A percentile compares a stretch with the other conserved stretches of the same genome.
Conservation (phyloP, 1,139 yeast genomes). For the Diutina scorzettiae region DNA sequence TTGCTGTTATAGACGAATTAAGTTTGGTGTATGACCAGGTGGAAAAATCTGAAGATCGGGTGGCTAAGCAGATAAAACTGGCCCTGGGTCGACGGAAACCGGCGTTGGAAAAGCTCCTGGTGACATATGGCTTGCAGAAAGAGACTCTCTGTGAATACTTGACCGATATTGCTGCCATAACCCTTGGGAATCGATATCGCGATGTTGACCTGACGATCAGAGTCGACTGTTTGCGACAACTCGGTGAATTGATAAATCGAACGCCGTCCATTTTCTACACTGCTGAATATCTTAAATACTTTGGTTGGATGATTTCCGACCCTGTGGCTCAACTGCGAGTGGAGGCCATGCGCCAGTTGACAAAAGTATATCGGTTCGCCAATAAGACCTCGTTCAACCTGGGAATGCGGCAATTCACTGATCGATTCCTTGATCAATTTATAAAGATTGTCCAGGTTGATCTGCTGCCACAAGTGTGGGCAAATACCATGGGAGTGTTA, state of each 20-base stretch:
- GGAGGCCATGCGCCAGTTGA: slow-evolving; percentile 50
- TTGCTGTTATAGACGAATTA: slow-evolving; percentile 28
- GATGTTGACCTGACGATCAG: slow-evolving; percentile 70
- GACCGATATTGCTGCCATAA: slow-evolving; percentile 53
- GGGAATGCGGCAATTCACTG: slow-evolving; percentile 61
- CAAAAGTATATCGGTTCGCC: slow-evolving; percentile 31
- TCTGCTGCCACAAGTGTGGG: not conserved
- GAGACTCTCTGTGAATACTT: slow-evolving; percentile 43
- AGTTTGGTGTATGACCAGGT: not conserved
- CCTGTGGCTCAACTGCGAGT: slow-evolving; percentile 45
- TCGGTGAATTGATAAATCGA: slow-evolving; percentile 58
- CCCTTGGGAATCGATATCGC: slow-evolving; percentile 67
- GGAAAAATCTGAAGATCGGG: not conserved
- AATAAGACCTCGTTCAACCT: slow-evolving; percentile 13
- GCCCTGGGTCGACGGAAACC: not conserved
- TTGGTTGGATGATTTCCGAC: slow-evolving; percentile 81
- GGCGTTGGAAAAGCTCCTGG: slow-evolving; percentile 25
- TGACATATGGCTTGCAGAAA: slow-evolving; percentile 36
- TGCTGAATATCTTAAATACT: slow-evolving; percentile 57
- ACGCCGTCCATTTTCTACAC: slow-evolving; percentile 65
- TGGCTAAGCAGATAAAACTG: not conserved
- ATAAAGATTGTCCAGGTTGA: slow-evolving; percentile 37
- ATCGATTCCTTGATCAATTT: slow-evolving; percentile 52
- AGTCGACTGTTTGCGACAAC: slow-evolving; percentile 47
- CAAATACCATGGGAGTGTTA: not conserved